Conservation (phyloP, 2,329 filamentous ascomycete genomes). For the Septoria linicola region DNA sequence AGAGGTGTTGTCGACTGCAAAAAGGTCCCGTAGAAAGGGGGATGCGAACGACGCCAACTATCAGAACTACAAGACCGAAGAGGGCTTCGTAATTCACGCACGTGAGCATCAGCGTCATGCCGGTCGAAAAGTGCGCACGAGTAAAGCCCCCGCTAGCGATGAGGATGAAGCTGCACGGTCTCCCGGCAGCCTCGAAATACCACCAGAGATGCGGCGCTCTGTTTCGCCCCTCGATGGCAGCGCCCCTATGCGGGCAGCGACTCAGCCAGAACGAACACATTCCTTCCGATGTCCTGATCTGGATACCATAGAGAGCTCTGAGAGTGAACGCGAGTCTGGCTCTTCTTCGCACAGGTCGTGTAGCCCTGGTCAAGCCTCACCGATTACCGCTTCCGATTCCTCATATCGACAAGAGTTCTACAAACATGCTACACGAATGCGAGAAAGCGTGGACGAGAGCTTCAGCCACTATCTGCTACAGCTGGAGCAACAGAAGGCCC, state of each 20-base stretch:
- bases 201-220: constrained; percentile 28
- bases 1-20: constrained; percentile 77
- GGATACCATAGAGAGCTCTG: constrained; percentile 62
- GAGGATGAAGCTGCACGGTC: constrained; percentile 18
- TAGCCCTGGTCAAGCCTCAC: constrained; percentile 40
- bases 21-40: constrained; percentile 66
- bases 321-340: constrained; percentile 44
- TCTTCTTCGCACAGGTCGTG: constrained; percentile 47
- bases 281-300: constrained; percentile 62
- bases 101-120: constrained; percentile 35
- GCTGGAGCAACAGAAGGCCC: constrained; percentile 74
- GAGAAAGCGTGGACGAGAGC: constrained; percentile 71
- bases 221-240: constrained; percentile 35
- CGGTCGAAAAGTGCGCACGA: constrained; percentile 22
- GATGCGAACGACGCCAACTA: constrained; percentile 63
- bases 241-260: constrained; percentile 36
- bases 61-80: constrained; percentile 68
- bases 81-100: constrained; percentile 32
- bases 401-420: constrained; percentile 43
- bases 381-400: constrained; percentile 49
- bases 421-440: constrained; percentile 55
- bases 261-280: constrained; percentile 43
- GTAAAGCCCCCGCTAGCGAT: neutral
- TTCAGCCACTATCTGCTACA: constrained; percentile 75
- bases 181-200: constrained; percentile 21